These are phyloP conservation scores for Podospora conica DNA, from an alignment of 495 filamentous ascomycete genomes.

Conservation along the genomic window DNA sequence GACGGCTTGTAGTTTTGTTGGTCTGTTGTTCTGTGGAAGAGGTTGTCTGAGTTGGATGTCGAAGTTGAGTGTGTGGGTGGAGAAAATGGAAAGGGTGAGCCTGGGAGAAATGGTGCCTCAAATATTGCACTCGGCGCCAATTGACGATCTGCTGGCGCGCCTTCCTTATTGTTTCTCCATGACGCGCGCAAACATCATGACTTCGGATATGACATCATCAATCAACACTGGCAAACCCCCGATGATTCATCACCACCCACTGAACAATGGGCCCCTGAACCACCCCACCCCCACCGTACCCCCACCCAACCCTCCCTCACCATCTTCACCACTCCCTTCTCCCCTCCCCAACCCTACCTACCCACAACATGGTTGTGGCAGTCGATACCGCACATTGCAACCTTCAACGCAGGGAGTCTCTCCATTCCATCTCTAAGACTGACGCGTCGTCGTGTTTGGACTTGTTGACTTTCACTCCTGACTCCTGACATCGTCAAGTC, in stretches of 20 bases:
- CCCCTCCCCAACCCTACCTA: neutral
- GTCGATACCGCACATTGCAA: too few species aligned
- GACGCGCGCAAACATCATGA: neutral
- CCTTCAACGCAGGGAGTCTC: neutral
- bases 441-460: neutral
- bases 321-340: too few species aligned
- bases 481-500: neutral
- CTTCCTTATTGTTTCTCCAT: neutral
- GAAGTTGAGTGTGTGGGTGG: neutral
- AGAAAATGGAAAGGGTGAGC: neutral
- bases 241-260: neutral
- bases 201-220: neutral
- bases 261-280: too few species aligned
- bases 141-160: neutral
- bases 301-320: too few species aligned
- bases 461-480: neutral
- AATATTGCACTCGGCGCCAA: neutral
- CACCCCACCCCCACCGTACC: too few species aligned
- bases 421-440: neutral
- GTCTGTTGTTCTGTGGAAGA: too few species aligned
- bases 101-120: neutral
- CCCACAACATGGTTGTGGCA: neutral
- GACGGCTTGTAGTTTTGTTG: neutral
- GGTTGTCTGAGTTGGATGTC: neutral
- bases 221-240: too few species aligned